These are phyloP conservation scores for Lachnellula cervina DNA, from an alignment of 2,329 filamentous ascomycete species.

Conservation along the genomic window DNA sequence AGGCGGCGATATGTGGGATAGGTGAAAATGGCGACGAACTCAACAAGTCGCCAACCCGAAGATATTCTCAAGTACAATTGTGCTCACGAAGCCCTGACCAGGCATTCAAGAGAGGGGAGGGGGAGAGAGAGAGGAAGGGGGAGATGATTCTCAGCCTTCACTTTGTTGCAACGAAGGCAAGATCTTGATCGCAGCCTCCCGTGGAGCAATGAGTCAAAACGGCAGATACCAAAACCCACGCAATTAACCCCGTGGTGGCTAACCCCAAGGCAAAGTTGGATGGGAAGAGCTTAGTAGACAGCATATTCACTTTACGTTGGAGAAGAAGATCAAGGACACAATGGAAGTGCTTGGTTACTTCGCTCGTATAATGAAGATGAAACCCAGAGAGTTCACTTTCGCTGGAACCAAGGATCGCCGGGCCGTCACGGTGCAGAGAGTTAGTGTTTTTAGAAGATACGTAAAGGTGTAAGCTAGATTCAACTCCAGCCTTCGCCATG, in stretches of 20 bases:
- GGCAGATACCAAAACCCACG: slow-evolving; percentile 15
- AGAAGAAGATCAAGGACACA: slow-evolving; percentile 75
- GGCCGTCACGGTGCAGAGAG: slow-evolving; percentile 63
- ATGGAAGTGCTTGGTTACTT: slow-evolving; percentile 66
- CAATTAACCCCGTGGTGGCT: slow-evolving; percentile 5
- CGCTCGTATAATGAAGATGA: slow-evolving; percentile 52
- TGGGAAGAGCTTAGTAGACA: slow-evolving; percentile 66
- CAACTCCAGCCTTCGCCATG: slow-evolving; percentile 48
- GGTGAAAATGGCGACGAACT: too few relatives aligned
- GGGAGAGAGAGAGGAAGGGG: too few relatives aligned
- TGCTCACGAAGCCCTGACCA: too few relatives aligned
- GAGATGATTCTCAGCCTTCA: too few relatives aligned
- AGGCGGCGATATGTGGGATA: too few relatives aligned
- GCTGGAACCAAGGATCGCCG: slow-evolving; percentile 70
- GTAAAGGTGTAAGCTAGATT: slow-evolving; percentile 61
- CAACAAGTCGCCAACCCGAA: too few relatives aligned
- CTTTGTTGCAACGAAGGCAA: slow-evolving; percentile 43
- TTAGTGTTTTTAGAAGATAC: slow-evolving; percentile 55
- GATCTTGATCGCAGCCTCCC: slow-evolving; percentile 51
- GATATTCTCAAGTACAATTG: too few relatives aligned
- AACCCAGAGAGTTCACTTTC: slow-evolving; percentile 57
- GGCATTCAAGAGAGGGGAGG: too few relatives aligned
- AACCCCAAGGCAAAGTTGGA: slow-evolving; percentile 39
- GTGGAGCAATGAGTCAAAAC: slow-evolving; percentile 20
- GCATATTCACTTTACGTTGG: slow-evolving; percentile 68